Conservation (phyloP, 2,329 filamentous ascomycete genomes). For the Colletotrichum sp. region DNA sequence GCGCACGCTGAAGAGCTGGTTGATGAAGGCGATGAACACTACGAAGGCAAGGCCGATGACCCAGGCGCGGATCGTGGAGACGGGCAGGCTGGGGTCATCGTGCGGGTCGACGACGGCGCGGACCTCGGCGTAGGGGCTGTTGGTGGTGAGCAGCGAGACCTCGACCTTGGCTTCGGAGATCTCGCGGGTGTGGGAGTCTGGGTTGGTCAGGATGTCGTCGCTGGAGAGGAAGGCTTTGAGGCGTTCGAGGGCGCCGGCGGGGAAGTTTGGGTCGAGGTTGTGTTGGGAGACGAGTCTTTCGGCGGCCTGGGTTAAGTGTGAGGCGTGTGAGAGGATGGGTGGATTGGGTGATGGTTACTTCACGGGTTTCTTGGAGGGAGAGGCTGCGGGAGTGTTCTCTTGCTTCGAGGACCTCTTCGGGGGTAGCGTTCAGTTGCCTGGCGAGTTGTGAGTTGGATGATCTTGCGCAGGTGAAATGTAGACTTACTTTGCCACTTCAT, state of each 20-base stretch:
- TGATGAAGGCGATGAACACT: constrained; percentile 32
- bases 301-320: constrained; percentile 19
- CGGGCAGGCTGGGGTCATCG: constrained; percentile 43
- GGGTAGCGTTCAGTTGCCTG: constrained; percentile 26
- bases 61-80: constrained; percentile 46
- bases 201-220: constrained; percentile 21
- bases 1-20: constrained; percentile 47
- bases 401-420: constrained; percentile 28
- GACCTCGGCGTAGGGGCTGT: constrained; percentile 45
- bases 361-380: not conserved
- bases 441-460: not conserved
- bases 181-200: constrained; percentile 28
- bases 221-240: constrained; percentile 43
- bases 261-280: constrained; percentile 53
- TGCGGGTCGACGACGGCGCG: constrained; percentile 48
- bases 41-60: constrained; percentile 40
- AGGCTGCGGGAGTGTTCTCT: constrained; percentile 12
- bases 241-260: constrained; percentile 40
- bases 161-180: constrained; percentile 36
- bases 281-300: constrained; percentile 41
- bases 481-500: not conserved
- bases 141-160: constrained; percentile 35
- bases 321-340: too few relatives aligned
- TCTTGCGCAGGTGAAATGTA: not conserved
- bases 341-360: not conserved